These are phyloP conservation scores for Alternaria sp. DNA, from an alignment of 2,329 filamentous ascomycete genomes.

Conservation along the genomic window DNA sequence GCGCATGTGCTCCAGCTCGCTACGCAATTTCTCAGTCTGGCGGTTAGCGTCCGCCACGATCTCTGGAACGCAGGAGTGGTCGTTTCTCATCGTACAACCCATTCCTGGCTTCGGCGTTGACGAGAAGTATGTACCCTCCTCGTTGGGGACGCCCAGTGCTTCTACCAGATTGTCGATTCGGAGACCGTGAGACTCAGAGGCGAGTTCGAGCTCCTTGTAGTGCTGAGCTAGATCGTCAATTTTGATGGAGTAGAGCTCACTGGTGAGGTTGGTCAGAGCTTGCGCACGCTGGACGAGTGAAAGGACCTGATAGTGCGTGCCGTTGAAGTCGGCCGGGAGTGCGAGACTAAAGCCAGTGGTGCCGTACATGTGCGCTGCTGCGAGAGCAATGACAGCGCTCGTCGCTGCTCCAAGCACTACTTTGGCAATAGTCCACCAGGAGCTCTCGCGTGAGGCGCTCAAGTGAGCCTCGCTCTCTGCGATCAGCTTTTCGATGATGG, in stretches of 20 bases:
- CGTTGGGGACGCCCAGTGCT: conserved; percentile 29
- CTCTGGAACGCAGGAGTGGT: not conserved
- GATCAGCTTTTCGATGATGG: not conserved
- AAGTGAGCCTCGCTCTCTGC: not conserved
- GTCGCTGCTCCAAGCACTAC: not conserved
- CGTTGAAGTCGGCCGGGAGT: not conserved
- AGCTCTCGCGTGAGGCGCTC: not conserved
- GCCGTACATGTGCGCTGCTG: not conserved
- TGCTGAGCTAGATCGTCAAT: conserved; percentile 12
- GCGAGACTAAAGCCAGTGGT: not conserved
- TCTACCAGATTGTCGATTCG: conserved; percentile 35
- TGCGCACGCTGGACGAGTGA: conserved; percentile 14
- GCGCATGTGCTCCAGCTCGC: conserved; percentile 20
- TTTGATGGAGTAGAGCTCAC: conserved; percentile 13
- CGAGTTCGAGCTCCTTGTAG: conserved; percentile 9
- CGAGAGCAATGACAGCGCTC: not conserved
- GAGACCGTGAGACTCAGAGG: conserved; percentile 9
- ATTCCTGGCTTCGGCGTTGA: not conserved
- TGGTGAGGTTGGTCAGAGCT: conserved; percentile 12
- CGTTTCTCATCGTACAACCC: not conserved
- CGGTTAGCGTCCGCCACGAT: not conserved
- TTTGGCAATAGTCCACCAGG: not conserved
- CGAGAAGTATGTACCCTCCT: conserved; percentile 24
- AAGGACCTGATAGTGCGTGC: conserved; percentile 6
- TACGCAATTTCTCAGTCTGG: conserved; percentile 13